Conservation (phyloP, 257 asterid genomes). For the Misopates orontium region DNA sequence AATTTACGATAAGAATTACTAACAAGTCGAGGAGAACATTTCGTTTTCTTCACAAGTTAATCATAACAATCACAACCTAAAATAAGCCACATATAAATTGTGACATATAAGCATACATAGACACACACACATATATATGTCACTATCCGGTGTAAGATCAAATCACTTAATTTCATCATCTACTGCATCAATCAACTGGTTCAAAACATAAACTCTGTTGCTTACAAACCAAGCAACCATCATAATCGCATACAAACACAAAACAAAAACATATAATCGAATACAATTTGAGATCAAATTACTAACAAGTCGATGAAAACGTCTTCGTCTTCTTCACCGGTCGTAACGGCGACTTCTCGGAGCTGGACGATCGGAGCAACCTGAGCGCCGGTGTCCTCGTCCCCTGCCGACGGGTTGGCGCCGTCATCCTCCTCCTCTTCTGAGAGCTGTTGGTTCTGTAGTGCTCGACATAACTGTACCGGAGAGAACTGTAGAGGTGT, state of each 20-base stretch:
- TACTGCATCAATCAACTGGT: too few relatives aligned
- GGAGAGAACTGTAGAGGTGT: slow-evolving; percentile 17
- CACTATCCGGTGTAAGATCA: too few relatives aligned
- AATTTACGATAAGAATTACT: slow-evolving; percentile 27
- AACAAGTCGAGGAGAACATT: slow-evolving; percentile 64
- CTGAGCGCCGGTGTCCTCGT: slow-evolving; percentile 86
- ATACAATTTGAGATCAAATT: slow-evolving; percentile 9
- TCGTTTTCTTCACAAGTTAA: slow-evolving; percentile 89
- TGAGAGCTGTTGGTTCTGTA: slow-evolving; percentile 39
- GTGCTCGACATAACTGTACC: slow-evolving; percentile 46
- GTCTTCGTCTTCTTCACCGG: slow-evolving; percentile 81
- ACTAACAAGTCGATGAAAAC: slow-evolving; percentile 69
- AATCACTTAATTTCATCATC: too few relatives aligned
- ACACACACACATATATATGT: too few relatives aligned
- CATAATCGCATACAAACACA: too few relatives aligned
- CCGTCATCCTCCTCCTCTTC: slow-evolving; percentile 54
- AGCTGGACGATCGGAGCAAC: slow-evolving; percentile 73
- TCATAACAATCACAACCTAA: too few relatives aligned
- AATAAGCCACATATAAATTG: too few relatives aligned
- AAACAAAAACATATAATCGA: neutral
- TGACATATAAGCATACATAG: too few relatives aligned
- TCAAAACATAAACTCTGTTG: neutral
- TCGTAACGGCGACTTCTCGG: slow-evolving; percentile 73
- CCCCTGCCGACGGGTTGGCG: slow-evolving; percentile 49
- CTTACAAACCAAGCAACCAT: neutral